phyloP scores from a whole-genome alignment of 2,329 filamentous ascomycete species.

The Pyrenophora seminiperda region DNA sequence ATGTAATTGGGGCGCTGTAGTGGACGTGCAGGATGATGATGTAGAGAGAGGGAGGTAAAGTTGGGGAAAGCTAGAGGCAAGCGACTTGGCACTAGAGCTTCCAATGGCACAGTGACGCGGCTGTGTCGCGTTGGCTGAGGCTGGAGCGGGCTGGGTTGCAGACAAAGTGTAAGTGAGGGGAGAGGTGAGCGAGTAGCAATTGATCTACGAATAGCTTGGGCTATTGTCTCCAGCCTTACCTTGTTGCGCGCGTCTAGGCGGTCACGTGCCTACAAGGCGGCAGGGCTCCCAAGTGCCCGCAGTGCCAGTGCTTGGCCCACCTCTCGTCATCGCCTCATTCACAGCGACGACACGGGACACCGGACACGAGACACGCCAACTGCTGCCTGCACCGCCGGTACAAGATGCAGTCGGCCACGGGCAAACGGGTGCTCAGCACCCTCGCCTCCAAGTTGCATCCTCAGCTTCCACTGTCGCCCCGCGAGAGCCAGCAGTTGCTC shows the following conservation, averaged over 20 bases:
- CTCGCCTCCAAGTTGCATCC: conserved; percentile 61
- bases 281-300: conserved; percentile 10
- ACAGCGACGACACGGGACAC: conserved; percentile 6
- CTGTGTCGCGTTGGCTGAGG: conserved; percentile 26
- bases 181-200: conserved; percentile 12
- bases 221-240: conserved; percentile 11
- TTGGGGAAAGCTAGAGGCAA: conserved; percentile 40
- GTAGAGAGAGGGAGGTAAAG: conserved; percentile 40
- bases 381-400: no score
- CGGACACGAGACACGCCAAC: conserved; percentile 5
- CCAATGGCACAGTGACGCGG: conserved; percentile 27
- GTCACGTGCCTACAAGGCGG: conserved; percentile 15
- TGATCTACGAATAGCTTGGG: conserved; percentile 10
- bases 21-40: conserved; percentile 40
- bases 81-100: conserved; percentile 38
- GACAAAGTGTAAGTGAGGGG: conserved; percentile 14
- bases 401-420: conserved; percentile 58
- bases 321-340: conserved; percentile 16
- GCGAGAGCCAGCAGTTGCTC: conserved; percentile 65
- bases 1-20: conserved; percentile 30
- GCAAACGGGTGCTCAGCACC: conserved; percentile 43
- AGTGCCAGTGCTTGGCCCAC: conserved; percentile 9
- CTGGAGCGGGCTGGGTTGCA: conserved; percentile 14
- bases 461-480: conserved; percentile 59
- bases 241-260: conserved; percentile 15